These are phyloP conservation scores for Pterula multifida DNA, from an alignment of 1,284 basidiomycete genomes.

Conservation along the genomic window DNA sequence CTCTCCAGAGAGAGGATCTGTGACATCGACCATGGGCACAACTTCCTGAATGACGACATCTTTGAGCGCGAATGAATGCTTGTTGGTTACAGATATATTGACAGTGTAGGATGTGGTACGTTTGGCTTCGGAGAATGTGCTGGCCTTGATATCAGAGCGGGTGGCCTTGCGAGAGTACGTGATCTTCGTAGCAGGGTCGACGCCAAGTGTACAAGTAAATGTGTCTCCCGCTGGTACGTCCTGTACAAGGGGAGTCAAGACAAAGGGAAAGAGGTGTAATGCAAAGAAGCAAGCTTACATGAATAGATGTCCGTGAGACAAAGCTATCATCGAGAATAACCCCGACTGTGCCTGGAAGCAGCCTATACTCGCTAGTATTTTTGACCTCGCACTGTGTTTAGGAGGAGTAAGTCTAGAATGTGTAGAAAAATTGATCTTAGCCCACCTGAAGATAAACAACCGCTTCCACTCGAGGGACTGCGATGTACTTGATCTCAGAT, in stretches of 20 bases:
- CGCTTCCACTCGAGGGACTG: slow-evolving; percentile 33
- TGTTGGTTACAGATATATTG: slow-evolving; percentile 34
- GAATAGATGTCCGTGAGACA: slow-evolving; percentile 34
- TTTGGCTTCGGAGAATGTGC: slow-evolving; percentile 30
- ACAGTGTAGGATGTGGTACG: slow-evolving; percentile 31
- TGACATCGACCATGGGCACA: slow-evolving; percentile 24
- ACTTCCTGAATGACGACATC: slow-evolving; percentile 36
- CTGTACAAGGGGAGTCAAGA: slow-evolving; percentile 13
- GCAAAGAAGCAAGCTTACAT: slow-evolving; percentile 18
- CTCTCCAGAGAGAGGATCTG: not conserved
- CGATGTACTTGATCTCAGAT: slow-evolving; percentile 32
- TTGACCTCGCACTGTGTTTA: slow-evolving; percentile 28
- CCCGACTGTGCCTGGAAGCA: slow-evolving; percentile 37
- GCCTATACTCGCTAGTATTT: slow-evolving; percentile 38
- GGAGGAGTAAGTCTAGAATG: slow-evolving; percentile 7
- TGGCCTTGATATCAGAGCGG: slow-evolving; percentile 20
- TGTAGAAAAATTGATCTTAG: slow-evolving; percentile 8
- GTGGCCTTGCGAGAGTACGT: slow-evolving; percentile 30
- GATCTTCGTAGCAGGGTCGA: slow-evolving; percentile 34
- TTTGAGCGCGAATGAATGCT: slow-evolving; percentile 29
- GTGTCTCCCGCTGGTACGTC: slow-evolving; percentile 34
- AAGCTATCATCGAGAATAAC: slow-evolving; percentile 39
- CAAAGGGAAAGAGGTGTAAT: not conserved
- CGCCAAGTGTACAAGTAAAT: slow-evolving; percentile 44
- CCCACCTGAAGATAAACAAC: slow-evolving; percentile 35